These are phyloP conservation scores for Alternaria infectoria DNA, from an alignment of 2,329 filamentous ascomycete species.

Conservation along the genomic window DNA sequence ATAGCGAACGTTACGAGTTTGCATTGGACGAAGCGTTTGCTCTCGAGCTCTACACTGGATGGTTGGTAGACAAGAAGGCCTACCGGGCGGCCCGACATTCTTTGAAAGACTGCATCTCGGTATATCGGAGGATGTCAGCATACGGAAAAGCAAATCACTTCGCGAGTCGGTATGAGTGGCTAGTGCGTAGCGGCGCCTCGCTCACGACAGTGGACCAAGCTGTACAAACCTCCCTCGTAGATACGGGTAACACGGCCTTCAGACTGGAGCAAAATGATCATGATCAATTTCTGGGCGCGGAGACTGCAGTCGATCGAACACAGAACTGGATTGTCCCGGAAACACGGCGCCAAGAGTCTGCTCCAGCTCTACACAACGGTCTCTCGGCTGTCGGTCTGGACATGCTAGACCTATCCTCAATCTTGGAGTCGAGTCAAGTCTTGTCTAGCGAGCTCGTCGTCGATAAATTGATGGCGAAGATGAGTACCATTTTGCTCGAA, in stretches of 20 bases:
- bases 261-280: conserved; percentile 54
- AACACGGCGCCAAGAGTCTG: conserved; percentile 47
- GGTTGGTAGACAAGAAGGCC: conserved; percentile 69
- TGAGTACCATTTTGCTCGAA: conserved; percentile 81
- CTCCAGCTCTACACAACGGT: conserved; percentile 64
- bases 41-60: conserved; percentile 76
- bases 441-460: conserved; percentile 80
- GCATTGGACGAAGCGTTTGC: conserved; percentile 74
- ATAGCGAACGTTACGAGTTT: conserved; percentile 71
- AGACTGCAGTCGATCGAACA: conserved; percentile 54
- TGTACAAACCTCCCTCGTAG: conserved; percentile 72
- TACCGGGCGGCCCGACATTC: conserved; percentile 72
- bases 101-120: conserved; percentile 69
- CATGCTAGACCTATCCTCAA: conserved; percentile 82
- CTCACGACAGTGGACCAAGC: conserved; percentile 66
- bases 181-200: conserved; percentile 69
- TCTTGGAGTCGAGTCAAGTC: conserved; percentile 78
- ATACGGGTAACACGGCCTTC: conserved; percentile 50
- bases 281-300: conserved; percentile 44
- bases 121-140: conserved; percentile 74
- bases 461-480: conserved; percentile 76
- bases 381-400: conserved; percentile 72
- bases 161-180: conserved; percentile 69
- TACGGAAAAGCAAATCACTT: conserved; percentile 72
- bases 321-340: conserved; percentile 57